Evolutionary conservation across 2,329 filamentous ascomycete species (phyloP).

Genomic region (Cercospora sojina): DNA sequence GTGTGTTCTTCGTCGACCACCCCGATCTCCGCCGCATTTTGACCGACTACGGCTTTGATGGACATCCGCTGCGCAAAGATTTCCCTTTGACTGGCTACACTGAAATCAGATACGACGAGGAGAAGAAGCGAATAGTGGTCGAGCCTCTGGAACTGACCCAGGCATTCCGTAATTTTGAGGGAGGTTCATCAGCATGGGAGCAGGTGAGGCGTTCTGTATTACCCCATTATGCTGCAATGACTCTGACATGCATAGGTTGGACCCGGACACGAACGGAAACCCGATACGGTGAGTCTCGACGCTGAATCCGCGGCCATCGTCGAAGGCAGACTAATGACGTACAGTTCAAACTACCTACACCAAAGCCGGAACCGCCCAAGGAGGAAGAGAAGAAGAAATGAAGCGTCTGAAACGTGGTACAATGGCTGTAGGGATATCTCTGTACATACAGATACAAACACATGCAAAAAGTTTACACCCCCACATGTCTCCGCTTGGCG

Average conservation of each 20-base stretch:
- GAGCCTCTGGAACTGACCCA: conserved; percentile 97
- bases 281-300: conserved; percentile 57
- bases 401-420: neutral
- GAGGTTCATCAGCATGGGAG: conserved; percentile 48
- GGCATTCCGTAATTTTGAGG: conserved; percentile 97
- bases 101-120: conserved; percentile 95
- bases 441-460: conserved; percentile 18
- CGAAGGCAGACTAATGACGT: neutral
- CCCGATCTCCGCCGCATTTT: conserved; percentile 96
- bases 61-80: conserved; percentile 94
- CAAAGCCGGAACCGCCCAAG: conserved; percentile 90
- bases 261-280: conserved; percentile 72
- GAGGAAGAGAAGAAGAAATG: conserved; percentile 80
- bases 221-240: neutral
- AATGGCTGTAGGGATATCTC: conserved; percentile 17
- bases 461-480: neutral
- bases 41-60: conserved; percentile 99
- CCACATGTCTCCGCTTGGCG: neutral
- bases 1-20: conserved; percentile 93
- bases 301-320: neutral
- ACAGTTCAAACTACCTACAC: conserved; percentile 88
- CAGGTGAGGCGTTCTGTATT: neutral
- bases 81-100: conserved; percentile 98
- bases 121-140: conserved; percentile 99
- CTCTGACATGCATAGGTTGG: conserved; percentile 55